Base-by-base conservation (phyloP, 129 eudicot species). In the Scalesia atractyloides region DNA sequence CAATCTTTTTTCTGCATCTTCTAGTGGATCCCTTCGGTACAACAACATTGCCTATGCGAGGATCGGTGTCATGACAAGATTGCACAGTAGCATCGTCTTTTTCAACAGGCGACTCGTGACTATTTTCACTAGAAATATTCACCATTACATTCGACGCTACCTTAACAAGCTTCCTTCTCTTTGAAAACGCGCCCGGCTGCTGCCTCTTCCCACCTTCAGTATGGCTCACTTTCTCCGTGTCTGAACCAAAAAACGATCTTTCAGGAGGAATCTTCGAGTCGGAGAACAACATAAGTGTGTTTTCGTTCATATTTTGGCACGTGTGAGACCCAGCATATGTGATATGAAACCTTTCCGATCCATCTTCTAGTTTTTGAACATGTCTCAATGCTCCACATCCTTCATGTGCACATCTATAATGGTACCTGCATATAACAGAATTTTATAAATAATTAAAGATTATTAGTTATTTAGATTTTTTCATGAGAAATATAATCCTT, bases 381-480 rank as follows among this genome's bases (percentile, higher is more conserved):
- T 88, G 95, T 66, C 79, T 88, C 59, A 76, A 68, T 9, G 91
- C 91, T 54, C 81, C 72, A 63, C 95, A 88, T 15, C 85, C 70
- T 76, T 85, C 85, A 77, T 85, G 83, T 59, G 88, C 79, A 79
- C 91, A 85, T 78, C 91, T 85, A 50, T 51, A 88, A 78, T 88
- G 85, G 69, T 83, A 75, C 80, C 95, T 88, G 82, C 22, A 59
- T 39, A 39, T 39, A 39, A 39, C 44, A 39, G 44, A 39, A 39
- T 39, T 39, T 6, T 5, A 3, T 9, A 39, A 37, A 39, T 39
- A 39, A 39, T 39, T 5, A 39, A 39, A 5, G 9, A 39, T 5
- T 39, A 39, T 39, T 39, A 39, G 44, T 39, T 39, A 39, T 5
- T 0, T 9, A 39, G 5, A 39, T 39, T 5, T 39, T 39, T 9